Percentiles rank a stretch among this genome's conserved stretches.
These are phyloP conservation scores for Hypoxylon fuscum DNA, from an alignment of 495 filamentous ascomycete genomes.

Conservation along the genomic window DNA sequence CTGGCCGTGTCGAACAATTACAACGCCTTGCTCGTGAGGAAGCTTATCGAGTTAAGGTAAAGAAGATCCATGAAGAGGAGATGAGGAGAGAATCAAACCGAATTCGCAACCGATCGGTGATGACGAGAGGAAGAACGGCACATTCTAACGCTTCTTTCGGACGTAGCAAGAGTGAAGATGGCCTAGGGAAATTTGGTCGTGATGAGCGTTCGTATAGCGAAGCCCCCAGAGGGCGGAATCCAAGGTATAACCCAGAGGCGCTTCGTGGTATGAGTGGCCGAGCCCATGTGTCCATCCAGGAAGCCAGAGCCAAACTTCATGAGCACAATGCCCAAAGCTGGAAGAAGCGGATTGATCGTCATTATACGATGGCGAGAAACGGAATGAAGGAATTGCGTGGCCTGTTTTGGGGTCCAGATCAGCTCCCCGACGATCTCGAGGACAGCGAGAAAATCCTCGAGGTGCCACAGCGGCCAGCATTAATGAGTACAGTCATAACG, in stretches of 20 bases:
- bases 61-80: constrained; percentile 77
- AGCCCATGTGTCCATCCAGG: constrained; percentile 73
- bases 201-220: constrained; percentile 53
- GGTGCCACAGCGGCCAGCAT: constrained; percentile 83
- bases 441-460: constrained; percentile 87
- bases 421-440: constrained; percentile 79
- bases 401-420: constrained; percentile 83
- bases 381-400: constrained; percentile 81
- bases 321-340: constrained; percentile 87
- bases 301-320: constrained; percentile 78
- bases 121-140: constrained; percentile 52
- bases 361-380: constrained; percentile 71
- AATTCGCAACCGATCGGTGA: constrained; percentile 59
- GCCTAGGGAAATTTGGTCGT: constrained; percentile 53
- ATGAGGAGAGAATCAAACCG: constrained; percentile 60
- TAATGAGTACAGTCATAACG: constrained; percentile 82
- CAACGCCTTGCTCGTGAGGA: constrained; percentile 90
- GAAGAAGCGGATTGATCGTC: constrained; percentile 88
- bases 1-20: constrained; percentile 85
- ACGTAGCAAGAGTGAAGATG: constrained; percentile 56
- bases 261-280: constrained; percentile 70
- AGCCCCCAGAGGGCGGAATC: constrained; percentile 48
- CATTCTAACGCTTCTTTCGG: constrained; percentile 42
- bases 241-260: constrained; percentile 80
- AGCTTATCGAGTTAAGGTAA: constrained; percentile 85